Percentiles rank a stretch among this genome's conserved stretches.
phyloP scores from a whole-genome alignment of 2,329 filamentous ascomycete genomes.

The Monilinia polystroma region DNA sequence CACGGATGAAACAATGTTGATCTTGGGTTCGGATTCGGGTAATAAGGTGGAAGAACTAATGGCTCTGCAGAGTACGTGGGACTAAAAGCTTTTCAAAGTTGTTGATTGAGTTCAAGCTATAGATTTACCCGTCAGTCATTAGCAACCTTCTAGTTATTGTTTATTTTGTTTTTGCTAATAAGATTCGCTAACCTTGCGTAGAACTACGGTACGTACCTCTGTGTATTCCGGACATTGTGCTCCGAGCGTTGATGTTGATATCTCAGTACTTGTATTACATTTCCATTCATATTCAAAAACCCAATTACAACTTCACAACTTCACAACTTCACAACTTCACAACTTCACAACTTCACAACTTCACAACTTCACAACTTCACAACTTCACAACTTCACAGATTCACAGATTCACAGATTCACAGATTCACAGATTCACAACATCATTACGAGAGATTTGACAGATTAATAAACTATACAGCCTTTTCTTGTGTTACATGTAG shows the following conservation, averaged over 20 bases:
- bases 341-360: too few species aligned
- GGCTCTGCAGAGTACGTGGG: neutral
- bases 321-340: neutral
- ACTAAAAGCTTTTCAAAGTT: neutral
- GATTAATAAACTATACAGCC: neutral
- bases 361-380: neutral
- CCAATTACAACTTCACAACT: too few species aligned
- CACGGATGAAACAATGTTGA: constrained; percentile 2
- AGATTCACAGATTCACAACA: neutral
- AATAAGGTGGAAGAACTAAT: too few species aligned
- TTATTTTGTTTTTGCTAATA: neutral
- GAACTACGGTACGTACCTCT: neutral
- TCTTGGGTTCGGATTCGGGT: neutral
- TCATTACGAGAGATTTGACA: neutral
- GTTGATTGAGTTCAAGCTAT: neutral
- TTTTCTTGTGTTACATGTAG: neutral
- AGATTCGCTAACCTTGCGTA: neutral
- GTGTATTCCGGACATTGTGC: neutral
- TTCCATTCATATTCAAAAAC: too few species aligned
- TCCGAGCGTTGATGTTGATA: neutral
- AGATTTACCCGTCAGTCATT: neutral
- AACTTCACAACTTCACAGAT: too few species aligned
- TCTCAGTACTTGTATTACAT: neutral
- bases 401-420: too few species aligned
- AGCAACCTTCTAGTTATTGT: neutral